A percentile compares a stretch with the other conserved stretches of the same genome.
These are phyloP conservation scores for Ceratobasidium sp. DNA, from an alignment of 1,284 basidiomycete genomes.

Conservation along the genomic window DNA sequence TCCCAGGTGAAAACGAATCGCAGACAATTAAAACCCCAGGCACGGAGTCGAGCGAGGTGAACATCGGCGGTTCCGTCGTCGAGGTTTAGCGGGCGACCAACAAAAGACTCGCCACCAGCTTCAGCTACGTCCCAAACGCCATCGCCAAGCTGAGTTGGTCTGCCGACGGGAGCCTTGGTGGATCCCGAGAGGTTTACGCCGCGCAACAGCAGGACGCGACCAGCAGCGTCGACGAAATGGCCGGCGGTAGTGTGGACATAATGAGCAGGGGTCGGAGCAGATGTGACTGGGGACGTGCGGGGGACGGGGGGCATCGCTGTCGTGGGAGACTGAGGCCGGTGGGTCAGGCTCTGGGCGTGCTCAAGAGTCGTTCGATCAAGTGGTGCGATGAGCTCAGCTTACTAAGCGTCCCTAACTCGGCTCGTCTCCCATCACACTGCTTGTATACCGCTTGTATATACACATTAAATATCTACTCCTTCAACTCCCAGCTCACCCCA, in stretches of 20 bases:
- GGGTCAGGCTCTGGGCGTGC: neutral
- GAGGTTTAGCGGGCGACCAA: constrained; percentile 81
- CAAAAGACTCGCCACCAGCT: constrained; percentile 75
- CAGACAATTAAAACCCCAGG: constrained; percentile 97
- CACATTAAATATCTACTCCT: constrained; percentile 56
- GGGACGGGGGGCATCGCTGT: constrained; percentile 67
- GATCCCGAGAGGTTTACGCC: constrained; percentile 94
- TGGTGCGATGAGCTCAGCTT: constrained; percentile 31
- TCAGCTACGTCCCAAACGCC: constrained; percentile 93
- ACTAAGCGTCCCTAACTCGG: constrained; percentile 10
- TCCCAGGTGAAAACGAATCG: constrained; percentile 96
- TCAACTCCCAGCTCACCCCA: constrained; percentile 90
- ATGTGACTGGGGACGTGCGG: constrained; percentile 73
- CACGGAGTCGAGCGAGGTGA: constrained; percentile 85
- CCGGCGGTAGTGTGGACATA: constrained; percentile 76
- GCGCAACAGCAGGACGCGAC: constrained; percentile 85
- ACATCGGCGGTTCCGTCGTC: constrained; percentile 87
- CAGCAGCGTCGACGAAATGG: constrained; percentile 85
- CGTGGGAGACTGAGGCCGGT: constrained; percentile 8
- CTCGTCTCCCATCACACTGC: neutral
- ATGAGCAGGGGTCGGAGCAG: constrained; percentile 61
- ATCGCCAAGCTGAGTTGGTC: constrained; percentile 73
- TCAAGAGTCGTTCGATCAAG: constrained; percentile 15
- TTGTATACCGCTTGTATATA: neutral
- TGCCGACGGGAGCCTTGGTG: constrained; percentile 81